These are phyloP conservation scores for Oemleria cerasiformis DNA, from an alignment of 306 rosid species.

Conservation along the genomic window DNA sequence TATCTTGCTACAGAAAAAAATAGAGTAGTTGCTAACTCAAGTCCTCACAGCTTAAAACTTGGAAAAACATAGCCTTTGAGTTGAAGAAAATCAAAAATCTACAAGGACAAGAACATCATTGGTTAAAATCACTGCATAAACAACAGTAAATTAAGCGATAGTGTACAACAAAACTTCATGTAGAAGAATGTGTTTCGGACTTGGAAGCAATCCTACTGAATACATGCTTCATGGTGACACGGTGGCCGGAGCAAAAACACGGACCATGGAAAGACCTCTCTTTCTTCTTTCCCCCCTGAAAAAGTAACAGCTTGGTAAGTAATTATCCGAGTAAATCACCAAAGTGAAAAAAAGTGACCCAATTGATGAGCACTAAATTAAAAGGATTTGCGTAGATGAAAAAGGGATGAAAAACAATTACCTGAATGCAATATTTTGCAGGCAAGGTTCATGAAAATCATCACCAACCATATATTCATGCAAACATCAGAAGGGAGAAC, in stretches of 20 bases:
- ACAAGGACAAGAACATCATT: neutral
- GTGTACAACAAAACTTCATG: neutral
- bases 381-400: neutral
- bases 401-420: neutral
- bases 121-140: neutral
- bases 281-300: neutral
- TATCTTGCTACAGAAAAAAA: neutral
- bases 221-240: neutral
- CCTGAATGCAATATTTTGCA: constrained; percentile 21
- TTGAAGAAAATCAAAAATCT: neutral
- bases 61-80: neutral
- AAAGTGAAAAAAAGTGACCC: neutral
- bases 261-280: neutral
- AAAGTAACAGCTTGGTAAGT: neutral
- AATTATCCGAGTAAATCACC: neutral
- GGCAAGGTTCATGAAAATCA: constrained; percentile 4
- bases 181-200: neutral
- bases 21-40: neutral
- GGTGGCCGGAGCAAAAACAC: neutral
- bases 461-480: neutral
- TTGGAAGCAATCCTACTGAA: neutral
- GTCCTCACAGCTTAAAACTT: neutral
- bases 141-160: neutral
- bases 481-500: neutral
- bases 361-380: neutral